Evolutionary conservation across 768 basidiomycete species (phyloP), one percentile per base, ranked within the genome.

Genomic region (Mrakia hoshinonis): DNA sequence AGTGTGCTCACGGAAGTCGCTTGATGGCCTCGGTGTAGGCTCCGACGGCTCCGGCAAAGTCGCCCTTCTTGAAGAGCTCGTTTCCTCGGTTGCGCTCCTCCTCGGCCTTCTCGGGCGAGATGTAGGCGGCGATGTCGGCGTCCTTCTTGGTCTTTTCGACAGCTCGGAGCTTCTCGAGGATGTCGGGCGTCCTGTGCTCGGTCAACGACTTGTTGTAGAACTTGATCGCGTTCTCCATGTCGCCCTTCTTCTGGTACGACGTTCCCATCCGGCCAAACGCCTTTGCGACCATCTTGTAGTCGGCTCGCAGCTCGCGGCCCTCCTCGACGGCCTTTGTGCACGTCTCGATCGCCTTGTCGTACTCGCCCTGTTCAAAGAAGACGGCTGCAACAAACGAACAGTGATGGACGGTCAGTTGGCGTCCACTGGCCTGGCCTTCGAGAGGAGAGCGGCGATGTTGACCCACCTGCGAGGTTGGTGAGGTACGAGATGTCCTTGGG

Each of bases 291-390:
- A 96, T 84, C 81, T 96, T 98, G 85, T 87, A 98, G 81, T 99
- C 95, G 5, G 89, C 90, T 63, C 92, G 88, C 51, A 93, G 78
- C 85, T 93, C 77, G 63, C 94, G 88, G 39, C 92, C 96, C 78
- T 97, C 91, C 15, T 98, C 96, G 54, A 92, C 89, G n/a, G 96
- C 95, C 81, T 92, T 94, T 77, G 96, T 88, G 79, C 92, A 94
- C 0, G 87, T 86, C 79, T 93, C 89, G 76, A 99, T 94, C 69
- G 87, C 86, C 78, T 90, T 88, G 81, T 92, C 89, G 76, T 88
- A 97, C 46, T 98, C 87, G 12, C 88, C 91, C 79, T 95, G 85
- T 81, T 99, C 96, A 76, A 92, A 93, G 81, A 94, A 90, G 10
- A 87, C 92, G 69, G 96, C 96, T 89, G n/a, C n/a, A n/a, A n/a